These are phyloP conservation scores for Monosporascus sp. DNA, from an alignment of 2,329 filamentous ascomycete genomes.

Conservation along the genomic window DNA sequence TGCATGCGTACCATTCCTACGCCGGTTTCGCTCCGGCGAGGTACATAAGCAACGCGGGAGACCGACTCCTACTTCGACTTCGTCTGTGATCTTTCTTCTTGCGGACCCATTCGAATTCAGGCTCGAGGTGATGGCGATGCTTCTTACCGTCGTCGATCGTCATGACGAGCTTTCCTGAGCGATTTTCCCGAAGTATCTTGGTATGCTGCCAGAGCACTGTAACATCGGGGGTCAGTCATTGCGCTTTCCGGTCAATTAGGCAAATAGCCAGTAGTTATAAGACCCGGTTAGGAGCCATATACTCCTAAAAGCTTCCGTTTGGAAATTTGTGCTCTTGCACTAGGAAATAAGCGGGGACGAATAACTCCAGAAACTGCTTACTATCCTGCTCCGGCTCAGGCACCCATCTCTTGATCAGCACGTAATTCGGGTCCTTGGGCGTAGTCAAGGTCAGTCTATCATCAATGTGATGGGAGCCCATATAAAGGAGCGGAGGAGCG, in stretches of 20 bases:
- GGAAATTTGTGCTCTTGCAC: too few relatives aligned
- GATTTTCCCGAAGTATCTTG: slow-evolving; percentile 54
- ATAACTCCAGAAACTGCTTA: too few relatives aligned
- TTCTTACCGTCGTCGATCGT: slow-evolving; percentile 40
- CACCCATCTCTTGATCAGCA: slow-evolving; percentile 70
- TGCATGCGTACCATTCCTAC: slow-evolving; percentile 14
- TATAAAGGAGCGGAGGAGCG: neutral
- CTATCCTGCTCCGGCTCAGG: slow-evolving; percentile 63
- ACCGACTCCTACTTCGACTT: slow-evolving; percentile 37
- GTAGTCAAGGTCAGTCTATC: slow-evolving; percentile 10
- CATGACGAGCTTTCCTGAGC: slow-evolving; percentile 38
- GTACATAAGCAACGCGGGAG: slow-evolving; percentile 52
- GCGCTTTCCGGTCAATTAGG: too few relatives aligned
- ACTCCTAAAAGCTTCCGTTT: too few relatives aligned
- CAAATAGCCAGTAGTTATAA: too few relatives aligned
- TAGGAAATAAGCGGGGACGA: too few relatives aligned
- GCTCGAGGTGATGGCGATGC: slow-evolving; percentile 35
- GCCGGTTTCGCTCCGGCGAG: slow-evolving; percentile 46
- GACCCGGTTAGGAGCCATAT: too few relatives aligned
- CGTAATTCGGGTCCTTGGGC: slow-evolving; percentile 58
- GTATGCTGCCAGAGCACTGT: slow-evolving; percentile 65
- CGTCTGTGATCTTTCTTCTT: slow-evolving; percentile 49
- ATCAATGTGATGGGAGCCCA: too few relatives aligned
- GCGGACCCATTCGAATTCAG: slow-evolving; percentile 51
- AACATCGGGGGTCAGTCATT: too few relatives aligned